These are phyloP conservation scores for Laguncularia racemosa DNA, from an alignment of 345 rosid genomes.

Conservation along the genomic window DNA sequence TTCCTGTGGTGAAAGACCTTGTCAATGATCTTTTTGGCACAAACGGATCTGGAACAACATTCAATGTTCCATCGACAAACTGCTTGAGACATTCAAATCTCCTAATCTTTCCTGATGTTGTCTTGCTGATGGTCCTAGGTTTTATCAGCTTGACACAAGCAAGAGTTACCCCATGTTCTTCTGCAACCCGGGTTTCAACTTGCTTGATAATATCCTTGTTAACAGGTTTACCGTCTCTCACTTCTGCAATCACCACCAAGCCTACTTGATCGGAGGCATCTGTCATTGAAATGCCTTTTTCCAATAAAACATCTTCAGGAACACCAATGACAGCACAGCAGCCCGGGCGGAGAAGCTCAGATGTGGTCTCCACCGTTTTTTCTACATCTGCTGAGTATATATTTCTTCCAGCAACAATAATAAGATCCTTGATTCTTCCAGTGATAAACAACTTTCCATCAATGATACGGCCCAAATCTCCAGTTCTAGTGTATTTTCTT, in stretches of 20 bases:
- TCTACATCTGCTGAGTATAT: conserved; percentile 66
- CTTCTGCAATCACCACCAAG: conserved; percentile 63
- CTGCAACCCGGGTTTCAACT: conserved; percentile 35
- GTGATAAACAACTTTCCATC: conserved; percentile 53
- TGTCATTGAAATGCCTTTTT: conserved; percentile 45
- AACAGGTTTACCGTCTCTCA: conserved; percentile 42
- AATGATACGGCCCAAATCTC: conserved; percentile 55
- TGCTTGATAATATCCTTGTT: conserved; percentile 28
- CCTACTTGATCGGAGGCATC: conserved; percentile 57
- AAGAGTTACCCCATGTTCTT: conserved; percentile 54
- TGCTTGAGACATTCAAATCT: conserved; percentile 65
- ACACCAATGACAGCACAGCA: conserved; percentile 69
- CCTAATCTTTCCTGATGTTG: conserved; percentile 68
- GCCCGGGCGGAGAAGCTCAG: conserved; percentile 51
- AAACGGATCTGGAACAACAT: conserved; percentile 29
- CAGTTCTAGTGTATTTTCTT: conserved; percentile 47
- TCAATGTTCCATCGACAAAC: conserved; percentile 46
- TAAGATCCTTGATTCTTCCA: conserved; percentile 71
- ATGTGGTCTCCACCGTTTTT: conserved; percentile 57
- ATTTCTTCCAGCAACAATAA: conserved; percentile 63
- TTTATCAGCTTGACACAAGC: conserved; percentile 49
- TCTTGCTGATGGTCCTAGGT: conserved; percentile 56
- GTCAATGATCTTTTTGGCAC: conserved; percentile 20
- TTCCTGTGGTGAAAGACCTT: conserved; percentile 46
- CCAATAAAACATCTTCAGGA: conserved; percentile 53